phyloP scores from a whole-genome alignment of 2,329 filamentous ascomycete genomes.

The Seiridium cupressi region DNA sequence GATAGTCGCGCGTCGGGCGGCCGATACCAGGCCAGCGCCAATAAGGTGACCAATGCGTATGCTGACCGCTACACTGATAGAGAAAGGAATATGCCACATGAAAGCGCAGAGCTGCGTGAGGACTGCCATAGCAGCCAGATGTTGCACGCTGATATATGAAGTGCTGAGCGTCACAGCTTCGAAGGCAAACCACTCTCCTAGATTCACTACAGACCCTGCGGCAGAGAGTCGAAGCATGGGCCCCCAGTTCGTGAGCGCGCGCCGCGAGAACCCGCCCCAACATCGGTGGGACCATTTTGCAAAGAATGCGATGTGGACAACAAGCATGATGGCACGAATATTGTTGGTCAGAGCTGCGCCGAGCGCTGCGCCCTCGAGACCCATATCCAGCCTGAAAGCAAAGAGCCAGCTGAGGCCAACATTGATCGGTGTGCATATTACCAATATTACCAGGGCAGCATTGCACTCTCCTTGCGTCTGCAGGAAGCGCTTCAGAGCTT shows the following conservation, averaged over 20 bases:
- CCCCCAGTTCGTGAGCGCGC: constrained; percentile 36
- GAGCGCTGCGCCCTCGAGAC: constrained; percentile 49
- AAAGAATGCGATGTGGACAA: constrained; percentile 42
- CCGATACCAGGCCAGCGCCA: constrained; percentile 30
- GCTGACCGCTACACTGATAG: constrained; percentile 37
- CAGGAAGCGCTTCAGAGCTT: constrained; percentile 52
- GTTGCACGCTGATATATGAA: constrained; percentile 39
- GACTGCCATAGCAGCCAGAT: constrained; percentile 40
- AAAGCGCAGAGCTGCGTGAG: constrained; percentile 38
- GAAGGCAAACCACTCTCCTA: constrained; percentile 41
- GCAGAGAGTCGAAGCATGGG: constrained; percentile 36
- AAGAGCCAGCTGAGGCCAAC: constrained; percentile 48
- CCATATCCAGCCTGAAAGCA: constrained; percentile 38
- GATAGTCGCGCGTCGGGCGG: constrained; percentile 27
- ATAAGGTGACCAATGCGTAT: constrained; percentile 41
- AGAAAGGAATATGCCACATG: constrained; percentile 42
- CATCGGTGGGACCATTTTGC: constrained; percentile 39
- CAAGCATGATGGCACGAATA: constrained; percentile 44
- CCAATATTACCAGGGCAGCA: constrained; percentile 42
- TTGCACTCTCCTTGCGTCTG: constrained; percentile 55
- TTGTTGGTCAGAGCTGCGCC: constrained; percentile 48
- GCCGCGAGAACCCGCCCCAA: constrained; percentile 40
- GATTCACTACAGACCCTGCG: constrained; percentile 36
- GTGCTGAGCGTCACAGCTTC: constrained; percentile 44
- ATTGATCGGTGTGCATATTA: constrained; percentile 47